phyloP scores from a whole-genome alignment of 176 grass and related monocot genomes.

The Otatea glauca region DNA sequence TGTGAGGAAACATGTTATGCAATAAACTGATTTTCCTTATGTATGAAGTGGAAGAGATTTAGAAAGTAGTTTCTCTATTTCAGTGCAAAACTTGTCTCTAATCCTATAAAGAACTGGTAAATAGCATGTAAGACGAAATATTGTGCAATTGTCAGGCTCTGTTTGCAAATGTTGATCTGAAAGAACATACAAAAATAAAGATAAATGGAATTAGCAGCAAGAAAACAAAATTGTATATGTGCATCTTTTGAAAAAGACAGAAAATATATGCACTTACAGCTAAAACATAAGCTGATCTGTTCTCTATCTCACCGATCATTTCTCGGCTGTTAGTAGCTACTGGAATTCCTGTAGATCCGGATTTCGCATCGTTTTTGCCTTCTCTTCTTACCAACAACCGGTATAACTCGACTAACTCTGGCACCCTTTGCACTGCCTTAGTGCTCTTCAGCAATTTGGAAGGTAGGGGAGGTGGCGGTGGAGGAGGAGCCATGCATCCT shows the following conservation, averaged over 20 bases:
- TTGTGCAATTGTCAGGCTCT: constrained; percentile 4
- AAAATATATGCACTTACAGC: constrained; percentile 71
- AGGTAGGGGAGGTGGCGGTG: constrained; percentile 64
- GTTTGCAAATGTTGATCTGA: constrained; percentile 16
- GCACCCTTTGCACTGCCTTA: constrained; percentile 77
- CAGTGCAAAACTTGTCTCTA: constrained; percentile 17
- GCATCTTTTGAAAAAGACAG: neutral
- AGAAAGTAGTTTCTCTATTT: constrained; percentile 26
- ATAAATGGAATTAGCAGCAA: constrained; percentile 9
- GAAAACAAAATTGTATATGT: neutral
- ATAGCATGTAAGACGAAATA: neutral
- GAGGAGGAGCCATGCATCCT: constrained; percentile 58
- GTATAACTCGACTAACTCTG: constrained; percentile 87
- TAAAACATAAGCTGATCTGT: constrained; percentile 89
- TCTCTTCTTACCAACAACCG: constrained; percentile 74
- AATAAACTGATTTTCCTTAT: constrained; percentile 9
- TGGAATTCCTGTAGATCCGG: constrained; percentile 63
- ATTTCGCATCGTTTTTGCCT: constrained; percentile 72
- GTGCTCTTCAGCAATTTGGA: constrained; percentile 54
- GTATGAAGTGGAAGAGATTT: constrained; percentile 14
- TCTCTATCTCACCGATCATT: constrained; percentile 99
- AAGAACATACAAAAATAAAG: neutral
- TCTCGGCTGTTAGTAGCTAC: constrained; percentile 59
- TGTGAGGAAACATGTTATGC: neutral
- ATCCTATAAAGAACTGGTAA: constrained; percentile 10